Base-by-base conservation (phyloP, 2,329 filamentous ascomycete genomes). In the Elsinoe perseae region DNA sequence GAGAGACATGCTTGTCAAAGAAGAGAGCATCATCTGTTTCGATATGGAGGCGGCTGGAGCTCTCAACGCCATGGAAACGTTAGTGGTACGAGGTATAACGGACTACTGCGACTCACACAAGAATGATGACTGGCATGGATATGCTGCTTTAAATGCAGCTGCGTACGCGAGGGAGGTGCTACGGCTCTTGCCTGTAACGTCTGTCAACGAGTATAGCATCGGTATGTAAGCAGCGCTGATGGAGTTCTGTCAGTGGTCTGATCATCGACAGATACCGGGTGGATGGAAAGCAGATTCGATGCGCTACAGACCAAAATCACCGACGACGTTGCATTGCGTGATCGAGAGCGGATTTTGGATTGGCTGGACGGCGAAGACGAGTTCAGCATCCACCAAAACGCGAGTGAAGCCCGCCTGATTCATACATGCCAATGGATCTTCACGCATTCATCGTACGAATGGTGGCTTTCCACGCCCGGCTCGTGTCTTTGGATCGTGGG, bases 381-480 rank as follows among this genome's bases (percentile, higher is more conserved):
- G 20, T 21, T 18, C 21, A 18, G 18, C 4, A 16, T 42, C 14
- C 38, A 42, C 38, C 10, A 42, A 9, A 42, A 16, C 12, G 18
- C 18, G 10, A 16, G 16, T 16, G 18, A 21, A 8, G 10, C 3
- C 38, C 25, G 28, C 3, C 38, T 34, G n/a, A 5, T 16, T 12
- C 12, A 23, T 20, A 57, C 56, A 2, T 44, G 56, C 21, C 7
- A 23, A 20, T 57, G 48, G 56, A 36, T 57, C 14, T 42, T 54
- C 2, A 30, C 38, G 7, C 34, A 42, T 16, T 12, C 30, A 21
- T 18, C 16, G 7, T 57, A 44, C 48, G 16, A 16, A 1, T 32
- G 3, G 16, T 46, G 38, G 14, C 27, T 44, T 3, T 10, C 3
- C 4, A 57, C 36, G 1, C 4, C 46, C 10, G n/a, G 25, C 21